Evolutionary conservation across 2,329 filamentous ascomycete species (phyloP).

Genomic region (Apiospora sp.): DNA sequence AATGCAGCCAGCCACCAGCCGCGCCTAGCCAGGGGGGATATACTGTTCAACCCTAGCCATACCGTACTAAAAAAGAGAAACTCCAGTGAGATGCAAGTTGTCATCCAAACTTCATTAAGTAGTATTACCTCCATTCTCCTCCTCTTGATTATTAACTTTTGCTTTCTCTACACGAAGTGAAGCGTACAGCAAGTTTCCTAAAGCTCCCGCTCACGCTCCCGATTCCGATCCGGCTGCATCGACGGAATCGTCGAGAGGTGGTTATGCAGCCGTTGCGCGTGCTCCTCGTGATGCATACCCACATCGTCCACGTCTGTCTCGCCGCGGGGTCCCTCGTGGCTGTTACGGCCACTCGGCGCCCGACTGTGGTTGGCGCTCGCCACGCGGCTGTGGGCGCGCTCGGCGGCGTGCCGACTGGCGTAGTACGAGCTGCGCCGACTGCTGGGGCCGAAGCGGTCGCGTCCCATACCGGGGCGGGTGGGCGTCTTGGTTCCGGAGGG

Average conservation of each 20-base stretch:
- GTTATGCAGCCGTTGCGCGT: constrained; percentile 13
- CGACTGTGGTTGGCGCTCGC: constrained; percentile 24
- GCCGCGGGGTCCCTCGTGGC: constrained; percentile 16
- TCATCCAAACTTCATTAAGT: background rate
- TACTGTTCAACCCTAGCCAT: background rate
- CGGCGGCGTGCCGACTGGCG: constrained; percentile 26
- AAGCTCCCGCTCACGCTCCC: background rate
- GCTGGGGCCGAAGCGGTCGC: constrained; percentile 27
- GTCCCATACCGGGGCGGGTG: background rate
- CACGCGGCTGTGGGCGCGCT: constrained; percentile 23
- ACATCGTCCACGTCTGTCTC: background rate
- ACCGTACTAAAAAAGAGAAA: background rate
- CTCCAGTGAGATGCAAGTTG: background rate
- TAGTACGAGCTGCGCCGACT: constrained; percentile 29
- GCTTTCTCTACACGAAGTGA: background rate
- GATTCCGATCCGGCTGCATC: constrained; percentile 22
- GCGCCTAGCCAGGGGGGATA: background rate
- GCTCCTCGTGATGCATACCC: constrained; percentile 12
- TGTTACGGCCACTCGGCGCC: constrained; percentile 21
- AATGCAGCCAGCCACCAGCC: background rate
- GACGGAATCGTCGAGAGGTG: constrained; percentile 27
- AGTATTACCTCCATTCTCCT: background rate
- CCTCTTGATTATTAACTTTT: background rate
- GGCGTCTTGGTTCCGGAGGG: constrained; percentile 4
- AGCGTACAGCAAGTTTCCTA: no score